Percentiles rank a stretch among this genome's conserved stretches.
phyloP scores from a whole-genome alignment of 208 protist genomes.

The Kentomonas sorsogonicus region DNA sequence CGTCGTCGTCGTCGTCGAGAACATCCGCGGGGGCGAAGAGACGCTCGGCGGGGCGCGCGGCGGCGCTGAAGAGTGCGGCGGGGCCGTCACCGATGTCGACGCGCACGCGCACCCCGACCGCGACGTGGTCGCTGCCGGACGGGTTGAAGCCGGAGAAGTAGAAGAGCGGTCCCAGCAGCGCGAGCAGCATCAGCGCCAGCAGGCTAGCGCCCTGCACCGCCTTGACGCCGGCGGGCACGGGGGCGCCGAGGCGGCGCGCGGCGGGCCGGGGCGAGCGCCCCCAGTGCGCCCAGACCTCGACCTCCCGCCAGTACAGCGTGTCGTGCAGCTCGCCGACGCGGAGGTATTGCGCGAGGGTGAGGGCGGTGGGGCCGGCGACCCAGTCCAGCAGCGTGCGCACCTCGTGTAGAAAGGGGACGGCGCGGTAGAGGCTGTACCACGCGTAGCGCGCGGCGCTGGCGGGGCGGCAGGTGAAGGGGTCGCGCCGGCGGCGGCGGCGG shows the following conservation, averaged over 20 bases:
- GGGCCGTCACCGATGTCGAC: constrained; percentile 52
- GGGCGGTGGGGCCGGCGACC: constrained; percentile 57
- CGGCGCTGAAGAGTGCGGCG: constrained; percentile 55
- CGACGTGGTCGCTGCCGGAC: constrained; percentile 38
- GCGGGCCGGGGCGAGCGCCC: constrained; percentile 19
- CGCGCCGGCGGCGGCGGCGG: constrained; percentile 43
- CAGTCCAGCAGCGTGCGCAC: constrained; percentile 70
- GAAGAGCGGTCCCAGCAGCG: constrained; percentile 70
- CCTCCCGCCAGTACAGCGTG: constrained; percentile 38
- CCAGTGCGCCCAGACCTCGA: constrained; percentile 17
- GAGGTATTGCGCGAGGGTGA: constrained; percentile 68
- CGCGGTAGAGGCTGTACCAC: constrained; percentile 43
- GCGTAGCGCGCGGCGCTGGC: constrained; percentile 23
- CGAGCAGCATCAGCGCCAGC: constrained; percentile 49
- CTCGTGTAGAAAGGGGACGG: constrained; percentile 80
- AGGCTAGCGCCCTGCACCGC: constrained; percentile 28
- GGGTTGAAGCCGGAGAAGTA: constrained; percentile 89
- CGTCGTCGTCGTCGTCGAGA: no score
- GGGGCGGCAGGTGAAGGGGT: constrained; percentile 49
- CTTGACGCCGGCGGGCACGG: constrained; percentile 35
- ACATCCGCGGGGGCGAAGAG: no score
- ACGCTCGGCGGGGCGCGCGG: constrained; percentile 19
- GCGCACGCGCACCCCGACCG: constrained; percentile 26
- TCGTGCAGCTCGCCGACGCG: constrained; percentile 72
- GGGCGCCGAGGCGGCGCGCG: constrained; percentile 25